These are phyloP conservation scores for Murraya paniculata DNA, from an alignment of 345 rosid species.

Conservation along the genomic window DNA sequence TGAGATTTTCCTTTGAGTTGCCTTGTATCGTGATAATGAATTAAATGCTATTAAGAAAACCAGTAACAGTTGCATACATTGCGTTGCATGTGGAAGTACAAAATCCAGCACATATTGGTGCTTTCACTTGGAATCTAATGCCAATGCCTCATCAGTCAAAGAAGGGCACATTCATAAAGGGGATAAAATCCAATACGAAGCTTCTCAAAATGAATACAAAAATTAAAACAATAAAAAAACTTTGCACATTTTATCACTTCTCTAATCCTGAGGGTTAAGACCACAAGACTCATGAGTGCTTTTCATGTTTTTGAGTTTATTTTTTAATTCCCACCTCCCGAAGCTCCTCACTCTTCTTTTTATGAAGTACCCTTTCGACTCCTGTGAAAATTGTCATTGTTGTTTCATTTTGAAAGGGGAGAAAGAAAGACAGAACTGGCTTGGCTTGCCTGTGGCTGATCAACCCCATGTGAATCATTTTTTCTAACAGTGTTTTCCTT, in stretches of 20 bases:
- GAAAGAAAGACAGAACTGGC: neutral
- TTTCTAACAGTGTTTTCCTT: neutral
- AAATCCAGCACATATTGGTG: neutral
- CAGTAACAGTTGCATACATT: neutral
- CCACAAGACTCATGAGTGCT: neutral
- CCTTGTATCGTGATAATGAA: neutral
- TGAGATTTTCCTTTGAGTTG: too few relatives aligned
- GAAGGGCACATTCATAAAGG: neutral
- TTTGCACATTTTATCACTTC: neutral
- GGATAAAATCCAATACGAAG: conserved; percentile 7
- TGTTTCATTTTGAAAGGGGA: conserved; percentile 14
- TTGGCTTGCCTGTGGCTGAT: neutral
- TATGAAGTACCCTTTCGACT: conserved; percentile 24
- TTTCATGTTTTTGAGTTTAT: neutral
- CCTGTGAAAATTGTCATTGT: conserved; percentile 1
- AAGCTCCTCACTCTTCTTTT: conserved; percentile 27
- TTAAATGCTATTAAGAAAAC: neutral
- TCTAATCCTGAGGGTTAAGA: neutral
- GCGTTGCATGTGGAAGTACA: neutral
- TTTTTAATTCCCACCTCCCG: conserved; percentile 16
- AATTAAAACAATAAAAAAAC: neutral
- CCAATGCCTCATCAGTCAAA: neutral
- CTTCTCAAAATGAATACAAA: neutral
- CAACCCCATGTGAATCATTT: conserved; percentile 16
- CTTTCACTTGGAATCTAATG: neutral